These are phyloP conservation scores for Neopestalotiopsis rosae DNA, from an alignment of 2,329 filamentous ascomycete species.

Conservation along the genomic window DNA sequence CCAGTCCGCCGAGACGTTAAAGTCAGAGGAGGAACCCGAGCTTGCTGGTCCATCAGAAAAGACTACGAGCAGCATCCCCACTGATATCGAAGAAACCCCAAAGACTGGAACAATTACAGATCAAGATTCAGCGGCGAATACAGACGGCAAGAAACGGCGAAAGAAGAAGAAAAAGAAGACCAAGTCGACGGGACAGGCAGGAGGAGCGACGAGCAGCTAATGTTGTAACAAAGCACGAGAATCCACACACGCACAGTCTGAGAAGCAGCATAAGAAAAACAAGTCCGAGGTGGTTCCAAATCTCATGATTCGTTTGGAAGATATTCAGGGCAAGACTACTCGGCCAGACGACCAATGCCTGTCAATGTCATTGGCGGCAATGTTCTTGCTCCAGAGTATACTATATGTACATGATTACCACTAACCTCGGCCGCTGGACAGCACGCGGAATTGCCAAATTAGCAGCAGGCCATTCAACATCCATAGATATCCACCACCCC, in stretches of 20 bases:
- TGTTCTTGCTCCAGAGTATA: not conserved
- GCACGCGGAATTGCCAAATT: no score
- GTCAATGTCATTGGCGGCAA: no score
- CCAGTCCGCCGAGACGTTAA: not conserved
- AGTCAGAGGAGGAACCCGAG: not conserved
- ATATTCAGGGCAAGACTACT: no score
- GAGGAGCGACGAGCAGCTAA: not conserved
- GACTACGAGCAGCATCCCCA: not conserved
- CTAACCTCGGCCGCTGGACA: not conserved
- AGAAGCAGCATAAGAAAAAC: no score
- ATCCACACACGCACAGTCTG: no score
- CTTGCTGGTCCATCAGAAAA: not conserved
- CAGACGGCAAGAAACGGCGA: constrained; percentile 30
- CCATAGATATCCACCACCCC: not conserved
- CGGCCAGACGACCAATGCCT: no score
- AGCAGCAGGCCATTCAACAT: no score
- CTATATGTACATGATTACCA: not conserved
- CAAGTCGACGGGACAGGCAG: constrained; percentile 18
- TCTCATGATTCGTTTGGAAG: no score
- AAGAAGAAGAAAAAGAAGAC: constrained; percentile 36
- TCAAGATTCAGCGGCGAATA: constrained; percentile 4
- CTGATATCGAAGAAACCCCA: not conserved
- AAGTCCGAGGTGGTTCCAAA: no score
- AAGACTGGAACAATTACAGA: not conserved
- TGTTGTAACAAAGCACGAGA: not conserved